These are phyloP conservation scores for Alternaria ethzedia DNA, from an alignment of 2,329 filamentous ascomycete genomes.

Conservation along the genomic window DNA sequence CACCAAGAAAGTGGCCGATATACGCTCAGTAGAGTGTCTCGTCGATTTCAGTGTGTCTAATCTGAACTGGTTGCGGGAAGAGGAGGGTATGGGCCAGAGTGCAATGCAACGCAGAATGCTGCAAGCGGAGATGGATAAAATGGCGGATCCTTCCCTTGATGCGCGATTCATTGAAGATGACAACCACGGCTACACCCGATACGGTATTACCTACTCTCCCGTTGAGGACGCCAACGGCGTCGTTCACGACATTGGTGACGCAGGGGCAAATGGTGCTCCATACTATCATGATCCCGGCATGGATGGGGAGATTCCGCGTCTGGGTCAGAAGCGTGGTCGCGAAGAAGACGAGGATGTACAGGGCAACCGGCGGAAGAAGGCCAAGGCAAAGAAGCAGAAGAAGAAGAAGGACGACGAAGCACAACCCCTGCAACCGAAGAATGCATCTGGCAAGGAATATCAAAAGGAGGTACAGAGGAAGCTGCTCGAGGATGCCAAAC, in stretches of 20 bases:
- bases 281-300: slow-evolving; percentile 33
- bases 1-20: slow-evolving; percentile 87
- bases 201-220: slow-evolving; percentile 53
- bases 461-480: slow-evolving; percentile 56
- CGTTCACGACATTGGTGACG: slow-evolving; percentile 33
- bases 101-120: slow-evolving; percentile 57
- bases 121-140: slow-evolving; percentile 61
- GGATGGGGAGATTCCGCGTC: slow-evolving; percentile 38
- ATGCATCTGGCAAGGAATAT: slow-evolving; percentile 55
- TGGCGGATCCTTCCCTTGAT: slow-evolving; percentile 53
- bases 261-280: slow-evolving; percentile 19
- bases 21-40: slow-evolving; percentile 85
- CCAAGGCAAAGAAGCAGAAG: slow-evolving; percentile 32
- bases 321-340: slow-evolving; percentile 40
- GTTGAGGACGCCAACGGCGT: slow-evolving; percentile 31
- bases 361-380: slow-evolving; percentile 17
- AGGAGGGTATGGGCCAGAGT: slow-evolving; percentile 51
- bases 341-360: slow-evolving; percentile 40
- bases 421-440: slow-evolving; percentile 47
- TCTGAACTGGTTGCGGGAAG: slow-evolving; percentile 75
- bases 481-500: slow-evolving; percentile 50
- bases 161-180: slow-evolving; percentile 53
- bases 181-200: slow-evolving; percentile 42
- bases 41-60: slow-evolving; percentile 94
- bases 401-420: slow-evolving; percentile 49